A percentile compares a stretch with the other conserved stretches of the same genome.
Evolutionary conservation across 2,329 filamentous ascomycete genomes (phyloP).

Genomic region (Ophiostoma novo-ulmi): DNA sequence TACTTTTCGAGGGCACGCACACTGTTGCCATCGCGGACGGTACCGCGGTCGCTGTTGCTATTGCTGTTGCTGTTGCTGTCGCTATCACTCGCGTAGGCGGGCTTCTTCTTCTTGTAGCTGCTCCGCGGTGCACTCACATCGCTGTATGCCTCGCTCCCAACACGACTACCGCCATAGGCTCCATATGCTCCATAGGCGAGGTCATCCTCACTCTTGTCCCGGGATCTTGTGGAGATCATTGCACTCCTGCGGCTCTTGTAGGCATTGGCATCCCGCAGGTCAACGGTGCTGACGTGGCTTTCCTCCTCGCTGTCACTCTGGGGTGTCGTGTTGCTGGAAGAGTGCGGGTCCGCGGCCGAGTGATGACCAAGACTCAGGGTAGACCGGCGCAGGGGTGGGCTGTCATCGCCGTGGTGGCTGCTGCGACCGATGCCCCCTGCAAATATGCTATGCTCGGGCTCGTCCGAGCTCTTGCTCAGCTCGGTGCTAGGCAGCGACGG

Average conservation of each 20-base stretch:
- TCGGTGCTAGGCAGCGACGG: background rate
- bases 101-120: background rate
- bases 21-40: conserved; percentile 6
- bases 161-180: background rate
- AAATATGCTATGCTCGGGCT: background rate
- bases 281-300: background rate
- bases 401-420: background rate
- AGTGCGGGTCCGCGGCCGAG: background rate
- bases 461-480: conserved; percentile 6
- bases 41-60: background rate
- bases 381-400: conserved; percentile 4
- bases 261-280: background rate
- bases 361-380: background rate
- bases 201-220: conserved; percentile 8
- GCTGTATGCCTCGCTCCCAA: background rate
- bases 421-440: background rate
- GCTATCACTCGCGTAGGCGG: background rate
- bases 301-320: conserved; percentile 11
- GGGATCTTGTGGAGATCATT: background rate
- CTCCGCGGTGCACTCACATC: background rate
- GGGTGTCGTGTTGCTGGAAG: conserved; percentile 23
- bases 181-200: conserved; percentile 13
- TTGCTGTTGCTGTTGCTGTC: background rate
- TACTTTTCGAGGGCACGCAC: background rate
- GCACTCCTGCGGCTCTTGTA: conserved; percentile 3